Base-by-base conservation (phyloP, 1,284 basidiomycete species). In the Naganishia sp. region DNA sequence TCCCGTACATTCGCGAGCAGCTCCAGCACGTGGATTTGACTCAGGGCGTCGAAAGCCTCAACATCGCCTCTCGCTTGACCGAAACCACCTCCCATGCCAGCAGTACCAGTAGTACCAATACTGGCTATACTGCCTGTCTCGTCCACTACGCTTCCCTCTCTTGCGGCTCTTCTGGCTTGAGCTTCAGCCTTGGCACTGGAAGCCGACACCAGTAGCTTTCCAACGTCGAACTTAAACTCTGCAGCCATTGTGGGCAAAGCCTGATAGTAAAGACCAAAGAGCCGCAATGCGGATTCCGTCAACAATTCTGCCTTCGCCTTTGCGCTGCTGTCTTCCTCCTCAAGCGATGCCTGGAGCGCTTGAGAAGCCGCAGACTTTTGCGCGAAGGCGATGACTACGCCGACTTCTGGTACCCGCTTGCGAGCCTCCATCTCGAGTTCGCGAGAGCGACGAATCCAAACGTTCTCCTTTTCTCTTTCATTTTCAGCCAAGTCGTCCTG, bases 201-300 rank as follows among this genome's bases (percentile, higher is more conserved):
- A 53, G 84, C 82, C 60, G 82, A 85, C 57, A 83, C 82, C 23
- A 94, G 79, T 35, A 94, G 77, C 74, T 92, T 92, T 15, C 91
- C 91, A 21, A 89, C 85, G 75, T 97, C 94, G 73, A 94, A 94
- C 53, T 87, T 84, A 7, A 86, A 86, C 75, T 94, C 93, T 0
- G 86, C 85, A 0, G 90, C 86, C 4, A 90, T 79, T 6, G 84
- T 83, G 0, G 91, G 90, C 15, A 96, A 79, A 53, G 86, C 87
- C 28, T 82, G 82, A 72, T 94, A 89, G 77, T 95, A 96, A 41
- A 95, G 82, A 83, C 88, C 89, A 62, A 96, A 80, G 56, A 96
- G 77, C 23, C 93, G 81, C 69, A 94, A 86, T 0, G 90, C 86
- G 28, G 84, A 85, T 77, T 96, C 94, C 0, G 86, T 84, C 25